phyloP scores from a whole-genome alignment of 1,284 basidiomycete genomes.

The Moniliophthora roreri region DNA sequence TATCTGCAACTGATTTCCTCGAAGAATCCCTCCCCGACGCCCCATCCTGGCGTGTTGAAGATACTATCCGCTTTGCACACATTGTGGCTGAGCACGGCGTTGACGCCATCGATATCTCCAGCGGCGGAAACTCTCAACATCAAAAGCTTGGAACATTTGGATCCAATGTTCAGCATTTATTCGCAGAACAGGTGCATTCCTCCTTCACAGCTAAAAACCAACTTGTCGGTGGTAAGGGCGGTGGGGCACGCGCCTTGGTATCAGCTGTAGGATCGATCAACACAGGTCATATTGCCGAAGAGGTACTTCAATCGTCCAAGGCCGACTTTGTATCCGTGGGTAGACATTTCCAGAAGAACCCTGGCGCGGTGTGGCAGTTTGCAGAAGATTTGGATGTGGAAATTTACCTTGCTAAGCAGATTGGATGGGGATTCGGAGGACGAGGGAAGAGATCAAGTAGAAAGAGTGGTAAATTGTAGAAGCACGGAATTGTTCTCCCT shows the following conservation, averaged over 20 bases:
- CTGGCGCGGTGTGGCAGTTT: slow-evolving; percentile 48
- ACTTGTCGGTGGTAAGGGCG: slow-evolving; percentile 5
- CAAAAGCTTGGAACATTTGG: slow-evolving; percentile 46
- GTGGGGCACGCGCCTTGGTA: slow-evolving; percentile 36
- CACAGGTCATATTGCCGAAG: slow-evolving; percentile 56
- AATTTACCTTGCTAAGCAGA: slow-evolving; percentile 46
- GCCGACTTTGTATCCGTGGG: slow-evolving; percentile 61
- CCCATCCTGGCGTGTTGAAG: slow-evolving; percentile 59
- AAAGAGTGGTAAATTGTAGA: slow-evolving; percentile 1
- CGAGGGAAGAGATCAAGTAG: slow-evolving; percentile 11
- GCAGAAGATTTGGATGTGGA: slow-evolving; percentile 51
- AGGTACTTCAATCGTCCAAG: slow-evolving; percentile 53
- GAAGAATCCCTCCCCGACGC: slow-evolving; percentile 49
- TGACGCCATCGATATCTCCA: slow-evolving; percentile 67
- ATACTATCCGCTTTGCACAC: slow-evolving; percentile 52
- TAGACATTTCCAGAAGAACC: slow-evolving; percentile 58
- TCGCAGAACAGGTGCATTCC: slow-evolving; percentile 60
- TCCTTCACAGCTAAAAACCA: slow-evolving; percentile 42
- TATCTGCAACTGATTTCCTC: slow-evolving; percentile 65
- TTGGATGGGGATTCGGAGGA: slow-evolving; percentile 48
- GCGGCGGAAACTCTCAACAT: slow-evolving; percentile 53
- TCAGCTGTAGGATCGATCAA: slow-evolving; percentile 66
- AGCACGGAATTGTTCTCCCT: too few relatives aligned
- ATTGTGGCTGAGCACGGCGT: slow-evolving; percentile 59
- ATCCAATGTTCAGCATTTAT: slow-evolving; percentile 47